Conservation (phyloP, 805 yeast species). For the Candida odintsovae region DNA sequence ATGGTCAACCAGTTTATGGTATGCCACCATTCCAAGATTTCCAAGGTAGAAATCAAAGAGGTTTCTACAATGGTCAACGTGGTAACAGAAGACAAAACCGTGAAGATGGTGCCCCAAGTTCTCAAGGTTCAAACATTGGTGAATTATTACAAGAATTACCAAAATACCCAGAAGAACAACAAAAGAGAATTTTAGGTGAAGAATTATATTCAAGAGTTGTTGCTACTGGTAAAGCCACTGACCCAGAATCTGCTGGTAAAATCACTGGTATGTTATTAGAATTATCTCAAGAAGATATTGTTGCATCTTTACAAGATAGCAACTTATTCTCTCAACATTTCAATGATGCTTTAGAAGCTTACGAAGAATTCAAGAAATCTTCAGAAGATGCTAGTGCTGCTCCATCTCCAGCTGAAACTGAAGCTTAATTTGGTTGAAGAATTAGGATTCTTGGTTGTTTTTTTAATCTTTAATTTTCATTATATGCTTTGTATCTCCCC, state of each 20-base stretch:
- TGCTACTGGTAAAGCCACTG: slow-evolving; percentile 79
- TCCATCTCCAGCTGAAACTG: slow-evolving; percentile 13
- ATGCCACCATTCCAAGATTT: slow-evolving; percentile 73
- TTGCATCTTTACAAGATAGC: slow-evolving; percentile 85
- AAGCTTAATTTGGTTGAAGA: slow-evolving; percentile 7
- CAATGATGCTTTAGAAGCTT: slow-evolving; percentile 91
- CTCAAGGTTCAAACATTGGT: slow-evolving; percentile 24
- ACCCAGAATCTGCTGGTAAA: slow-evolving; percentile 95
- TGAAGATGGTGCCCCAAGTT: slow-evolving; percentile 16
- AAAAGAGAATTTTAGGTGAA: slow-evolving; percentile 97
- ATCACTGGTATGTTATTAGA: slow-evolving; percentile 98
- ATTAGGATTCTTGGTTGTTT: background rate
- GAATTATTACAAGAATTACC: slow-evolving; percentile 57
- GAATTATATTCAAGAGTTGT: slow-evolving; percentile 91
- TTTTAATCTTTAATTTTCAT: background rate
- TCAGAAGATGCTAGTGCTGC: slow-evolving; percentile 10
- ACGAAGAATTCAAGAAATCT: slow-evolving; percentile 75
- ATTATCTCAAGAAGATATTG: slow-evolving; percentile 86
- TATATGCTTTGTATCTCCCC: background rate
- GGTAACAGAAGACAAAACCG: slow-evolving; percentile 34
- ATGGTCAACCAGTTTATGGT: slow-evolving; percentile 84
- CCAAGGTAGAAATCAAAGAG: slow-evolving; percentile 43
- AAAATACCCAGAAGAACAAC: slow-evolving; percentile 77
- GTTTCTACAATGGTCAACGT: slow-evolving; percentile 41
- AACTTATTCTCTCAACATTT: slow-evolving; percentile 85